These are phyloP conservation scores for Leishmania martiniquensis DNA, from an alignment of 208 protist genomes.

Conservation along the genomic window DNA sequence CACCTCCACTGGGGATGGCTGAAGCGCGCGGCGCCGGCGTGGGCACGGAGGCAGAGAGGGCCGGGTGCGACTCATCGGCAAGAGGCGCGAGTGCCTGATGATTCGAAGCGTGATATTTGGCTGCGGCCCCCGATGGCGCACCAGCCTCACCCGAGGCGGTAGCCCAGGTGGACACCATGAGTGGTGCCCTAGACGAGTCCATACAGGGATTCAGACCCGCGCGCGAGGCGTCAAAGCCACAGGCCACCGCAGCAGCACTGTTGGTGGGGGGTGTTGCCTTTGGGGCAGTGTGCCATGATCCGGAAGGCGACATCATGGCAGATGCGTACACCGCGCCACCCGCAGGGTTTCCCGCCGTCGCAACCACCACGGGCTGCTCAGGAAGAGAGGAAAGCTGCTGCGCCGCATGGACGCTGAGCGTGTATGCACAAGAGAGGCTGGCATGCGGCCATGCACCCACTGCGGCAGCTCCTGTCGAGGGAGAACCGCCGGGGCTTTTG, in stretches of 20 bases:
- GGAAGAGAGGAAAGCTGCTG: background rate
- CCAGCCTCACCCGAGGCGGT: background rate
- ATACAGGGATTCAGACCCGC: background rate
- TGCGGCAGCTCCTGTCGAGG: background rate
- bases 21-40: background rate
- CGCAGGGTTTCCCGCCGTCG: background rate
- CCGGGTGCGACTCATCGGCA: background rate
- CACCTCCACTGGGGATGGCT: background rate
- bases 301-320: background rate
- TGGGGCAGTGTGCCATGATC: background rate
- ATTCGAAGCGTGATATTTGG: background rate
- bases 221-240: too few species aligned
- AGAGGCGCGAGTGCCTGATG: conserved; percentile 1
- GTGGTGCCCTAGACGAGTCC: background rate
- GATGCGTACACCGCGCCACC: background rate
- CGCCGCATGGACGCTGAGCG: background rate
- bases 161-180: background rate
- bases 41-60: background rate
- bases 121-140: background rate
- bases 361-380: background rate
- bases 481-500: background rate
- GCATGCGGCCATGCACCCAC: background rate
- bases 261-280: background rate
- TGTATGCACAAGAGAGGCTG: background rate
- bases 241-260: background rate